phyloP scores from a whole-genome alignment of 495 filamentous ascomycete species.

The Talaromyces borbonicus region DNA sequence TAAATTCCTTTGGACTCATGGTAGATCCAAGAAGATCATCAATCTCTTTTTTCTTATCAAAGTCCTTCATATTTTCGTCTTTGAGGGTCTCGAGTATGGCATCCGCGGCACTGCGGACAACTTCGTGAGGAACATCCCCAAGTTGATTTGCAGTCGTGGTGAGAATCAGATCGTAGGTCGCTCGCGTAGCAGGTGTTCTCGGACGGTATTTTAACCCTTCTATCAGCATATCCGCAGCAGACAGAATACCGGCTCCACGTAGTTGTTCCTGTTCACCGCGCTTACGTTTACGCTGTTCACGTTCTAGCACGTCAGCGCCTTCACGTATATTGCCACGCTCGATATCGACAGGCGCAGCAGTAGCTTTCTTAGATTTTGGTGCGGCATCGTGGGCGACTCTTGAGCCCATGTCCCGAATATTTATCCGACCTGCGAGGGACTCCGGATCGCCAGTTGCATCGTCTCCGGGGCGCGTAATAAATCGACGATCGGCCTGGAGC shows the following conservation, averaged over 20 bases:
- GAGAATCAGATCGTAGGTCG: conserved; percentile 91
- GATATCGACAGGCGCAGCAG: conserved; percentile 52
- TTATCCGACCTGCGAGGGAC: conserved; percentile 87
- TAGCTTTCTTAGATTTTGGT: conserved; percentile 66
- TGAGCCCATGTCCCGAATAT: conserved; percentile 88
- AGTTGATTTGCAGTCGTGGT: conserved; percentile 82
- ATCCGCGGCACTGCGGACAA: conserved; percentile 92
- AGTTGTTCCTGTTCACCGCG: conserved; percentile 59
- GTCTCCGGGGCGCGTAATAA: conserved; percentile 83
- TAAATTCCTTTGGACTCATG: conserved; percentile 85
- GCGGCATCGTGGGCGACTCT: conserved; percentile 68
- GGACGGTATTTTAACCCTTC: conserved; percentile 84
- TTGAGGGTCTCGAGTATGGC: conserved; percentile 85
- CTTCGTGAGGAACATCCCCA: conserved; percentile 85
- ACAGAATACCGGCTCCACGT: conserved; percentile 71
- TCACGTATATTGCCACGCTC: conserved; percentile 73
- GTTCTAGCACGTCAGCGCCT: conserved; percentile 75
- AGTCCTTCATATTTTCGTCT: conserved; percentile 91
- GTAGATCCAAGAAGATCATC: conserved; percentile 81
- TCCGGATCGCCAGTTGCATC: conserved; percentile 96
- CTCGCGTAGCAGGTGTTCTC: conserved; percentile 81
- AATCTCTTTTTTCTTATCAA: conserved; percentile 96
- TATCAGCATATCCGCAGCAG: conserved; percentile 73
- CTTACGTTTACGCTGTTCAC: conserved; percentile 83
- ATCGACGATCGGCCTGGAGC: conserved; percentile 96